A percentile compares a stretch with the other conserved stretches of the same genome.
Conservation (phyloP, 352 stramenopile species). For the Phytophthora sansomeana region DNA sequence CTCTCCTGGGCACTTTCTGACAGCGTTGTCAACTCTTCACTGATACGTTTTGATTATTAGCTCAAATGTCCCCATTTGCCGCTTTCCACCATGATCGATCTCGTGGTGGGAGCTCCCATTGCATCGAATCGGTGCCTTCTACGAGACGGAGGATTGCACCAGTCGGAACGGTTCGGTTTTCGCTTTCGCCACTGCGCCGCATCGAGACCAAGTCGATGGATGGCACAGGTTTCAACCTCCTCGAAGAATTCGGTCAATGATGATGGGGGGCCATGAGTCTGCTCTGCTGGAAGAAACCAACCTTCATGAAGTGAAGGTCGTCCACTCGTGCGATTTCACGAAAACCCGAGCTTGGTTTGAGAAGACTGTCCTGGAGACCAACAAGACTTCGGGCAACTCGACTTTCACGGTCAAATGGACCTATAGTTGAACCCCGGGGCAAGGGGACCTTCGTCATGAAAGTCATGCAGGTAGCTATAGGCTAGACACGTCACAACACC, state of each 20-base stretch:
- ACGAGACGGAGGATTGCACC: slow-evolving; percentile 5
- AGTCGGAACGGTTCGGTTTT: background rate
- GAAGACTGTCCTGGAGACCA: background rate
- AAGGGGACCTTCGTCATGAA: too few relatives aligned
- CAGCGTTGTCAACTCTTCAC: too few relatives aligned
- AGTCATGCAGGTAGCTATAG: too few relatives aligned
- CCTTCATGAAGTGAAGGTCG: background rate
- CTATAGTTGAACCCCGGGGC: too few relatives aligned
- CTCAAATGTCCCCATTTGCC: too few relatives aligned
- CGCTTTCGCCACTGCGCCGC: background rate
- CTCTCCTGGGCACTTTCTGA: too few relatives aligned
- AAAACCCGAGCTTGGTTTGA: background rate
- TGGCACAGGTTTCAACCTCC: background rate
- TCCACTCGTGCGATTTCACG: background rate
- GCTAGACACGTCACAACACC: too few relatives aligned
- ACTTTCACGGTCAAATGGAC: too few relatives aligned
- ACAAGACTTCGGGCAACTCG: background rate
- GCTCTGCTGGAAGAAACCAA: background rate
- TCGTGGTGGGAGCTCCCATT: slow-evolving; percentile 8
- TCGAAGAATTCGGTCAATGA: background rate
- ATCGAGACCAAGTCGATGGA: background rate
- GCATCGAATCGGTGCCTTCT: slow-evolving; percentile 10
- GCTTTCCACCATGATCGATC: slow-evolving; percentile 1
- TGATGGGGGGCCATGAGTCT: background rate
- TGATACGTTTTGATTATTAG: too few relatives aligned